Base-by-base conservation (phyloP, 2,329 filamentous ascomycete species). In the Fusarium albosuccineum region DNA sequence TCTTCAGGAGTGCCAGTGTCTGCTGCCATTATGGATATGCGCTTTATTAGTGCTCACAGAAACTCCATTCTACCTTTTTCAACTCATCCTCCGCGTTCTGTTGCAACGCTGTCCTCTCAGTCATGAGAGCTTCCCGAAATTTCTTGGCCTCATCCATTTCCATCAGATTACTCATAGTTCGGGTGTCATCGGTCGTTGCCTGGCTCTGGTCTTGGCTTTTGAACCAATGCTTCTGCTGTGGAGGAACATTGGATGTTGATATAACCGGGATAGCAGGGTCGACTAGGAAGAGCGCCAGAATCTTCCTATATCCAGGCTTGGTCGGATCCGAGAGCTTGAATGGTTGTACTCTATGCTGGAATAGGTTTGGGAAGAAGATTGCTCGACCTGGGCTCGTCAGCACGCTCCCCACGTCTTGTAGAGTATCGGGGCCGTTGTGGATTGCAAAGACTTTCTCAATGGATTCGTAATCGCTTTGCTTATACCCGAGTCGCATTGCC, bases 201-300 rank as follows among this genome's bases (percentile, higher is more conserved):
- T 22, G 22, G 9, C 41, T 68, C 66, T 27, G 61, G 61, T 45
- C 26, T 63, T 57, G 5, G 51, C 36, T 67, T 79, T 22, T 22
- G 22, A 5, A 82, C 81, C 81, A 83, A 36, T 76, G 58, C 14
- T 62, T 65, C 68, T 80, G 80, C 72, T 83, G 81, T 3, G 81
- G 81, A 17, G 81, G 80, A n/a, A 83, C 78, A 29, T 82, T 83
- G 30, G 79, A 77, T 9, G 81, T 83, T 1, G 78, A 79, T 57
- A 81, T 74, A 76, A 83, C 55, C 2, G 81, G 81, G 1, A 79
- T 67, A 17, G 81, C 69, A 0, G 88, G 89, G 70, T 91, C 87
- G 2, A 91, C 83, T 3, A 91, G 81, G 71, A 86, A 91, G 9
- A 91, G 76, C 0, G 85, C 86, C 4, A 91, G 76, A 48, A 90